phyloP scores from a whole-genome alignment of 2,329 filamentous ascomycete genomes.

The Didymella exigua region DNA sequence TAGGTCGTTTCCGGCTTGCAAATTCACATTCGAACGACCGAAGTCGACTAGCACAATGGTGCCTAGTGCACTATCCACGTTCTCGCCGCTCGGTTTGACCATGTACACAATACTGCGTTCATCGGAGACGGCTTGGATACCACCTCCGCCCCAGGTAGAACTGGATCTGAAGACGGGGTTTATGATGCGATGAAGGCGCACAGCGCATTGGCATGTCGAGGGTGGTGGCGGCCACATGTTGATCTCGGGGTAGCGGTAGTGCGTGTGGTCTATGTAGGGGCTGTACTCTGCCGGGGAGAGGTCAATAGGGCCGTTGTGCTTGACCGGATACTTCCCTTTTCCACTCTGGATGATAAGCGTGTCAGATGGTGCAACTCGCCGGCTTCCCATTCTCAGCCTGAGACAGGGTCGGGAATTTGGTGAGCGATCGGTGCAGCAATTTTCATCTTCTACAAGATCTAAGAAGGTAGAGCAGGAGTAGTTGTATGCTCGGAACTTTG shows the following conservation, averaged over 20 bases:
- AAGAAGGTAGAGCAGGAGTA: constrained; percentile 60
- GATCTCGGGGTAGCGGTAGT: constrained; percentile 38
- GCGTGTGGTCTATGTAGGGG: constrained; percentile 19
- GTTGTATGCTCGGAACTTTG: constrained; percentile 62
- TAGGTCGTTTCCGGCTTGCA: neutral
- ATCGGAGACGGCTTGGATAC: constrained; percentile 39
- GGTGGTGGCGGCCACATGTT: constrained; percentile 45
- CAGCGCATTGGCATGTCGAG: constrained; percentile 34
- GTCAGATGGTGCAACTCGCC: constrained; percentile 44
- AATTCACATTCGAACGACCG: constrained; percentile 10
- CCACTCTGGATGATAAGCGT: neutral
- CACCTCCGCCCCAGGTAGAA: constrained; percentile 9
- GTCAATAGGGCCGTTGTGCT: neutral
- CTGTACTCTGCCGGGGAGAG: neutral
- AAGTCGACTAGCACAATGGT: constrained; percentile 45
- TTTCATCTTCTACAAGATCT: constrained; percentile 63
- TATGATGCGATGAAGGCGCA: constrained; percentile 40
- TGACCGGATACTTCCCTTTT: neutral
- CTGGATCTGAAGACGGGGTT: constrained; percentile 26
- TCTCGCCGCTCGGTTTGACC: constrained; percentile 27
- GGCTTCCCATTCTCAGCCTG: constrained; percentile 58
- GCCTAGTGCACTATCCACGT: constrained; percentile 17
- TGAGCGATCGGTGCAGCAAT: constrained; percentile 42
- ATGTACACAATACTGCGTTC: constrained; percentile 45
- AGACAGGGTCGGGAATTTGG: constrained; percentile 44